These are phyloP conservation scores for Backusella macrospora DNA, from an alignment of 192 early-diverging fungal genomes.

Conservation along the genomic window DNA sequence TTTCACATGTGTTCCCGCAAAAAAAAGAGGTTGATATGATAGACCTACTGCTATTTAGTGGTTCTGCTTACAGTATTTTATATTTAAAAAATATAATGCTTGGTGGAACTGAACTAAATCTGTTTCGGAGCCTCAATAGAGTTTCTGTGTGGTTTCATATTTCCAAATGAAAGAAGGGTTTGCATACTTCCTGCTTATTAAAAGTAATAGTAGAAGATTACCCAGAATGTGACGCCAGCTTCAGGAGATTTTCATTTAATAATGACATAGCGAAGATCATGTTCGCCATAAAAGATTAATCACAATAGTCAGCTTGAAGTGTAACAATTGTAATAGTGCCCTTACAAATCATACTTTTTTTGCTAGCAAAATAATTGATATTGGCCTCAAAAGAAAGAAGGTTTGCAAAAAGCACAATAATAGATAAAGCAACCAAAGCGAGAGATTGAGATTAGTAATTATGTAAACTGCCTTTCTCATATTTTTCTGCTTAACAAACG, in stretches of 20 bases:
- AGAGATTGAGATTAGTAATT: no score
- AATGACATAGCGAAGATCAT: constrained; percentile 17
- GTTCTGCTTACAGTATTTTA: no score
- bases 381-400: constrained; percentile 21
- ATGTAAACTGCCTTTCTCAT: no score
- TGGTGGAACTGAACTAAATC: no score
- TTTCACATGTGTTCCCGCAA: no score
- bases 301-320: constrained; percentile 18
- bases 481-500: no score
- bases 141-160: constrained; percentile 23
- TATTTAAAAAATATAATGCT: no score
- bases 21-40: no score
- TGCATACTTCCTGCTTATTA: constrained; percentile 18
- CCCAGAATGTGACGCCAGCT: constrained; percentile 15
- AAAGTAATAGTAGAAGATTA: constrained; percentile 18
- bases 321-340: constrained; percentile 14
- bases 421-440: no score
- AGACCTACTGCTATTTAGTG: no score
- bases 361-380: constrained; percentile 12
- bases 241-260: constrained; percentile 16
- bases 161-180: constrained; percentile 24
- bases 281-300: constrained; percentile 19
- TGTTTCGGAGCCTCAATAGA: no score
- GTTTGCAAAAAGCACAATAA: constrained; percentile 17
- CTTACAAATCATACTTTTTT: constrained; percentile 18